Evolutionary conservation across 2,329 filamentous ascomycete genomes (phyloP).

Genomic region (Penicillium sp.): DNA sequence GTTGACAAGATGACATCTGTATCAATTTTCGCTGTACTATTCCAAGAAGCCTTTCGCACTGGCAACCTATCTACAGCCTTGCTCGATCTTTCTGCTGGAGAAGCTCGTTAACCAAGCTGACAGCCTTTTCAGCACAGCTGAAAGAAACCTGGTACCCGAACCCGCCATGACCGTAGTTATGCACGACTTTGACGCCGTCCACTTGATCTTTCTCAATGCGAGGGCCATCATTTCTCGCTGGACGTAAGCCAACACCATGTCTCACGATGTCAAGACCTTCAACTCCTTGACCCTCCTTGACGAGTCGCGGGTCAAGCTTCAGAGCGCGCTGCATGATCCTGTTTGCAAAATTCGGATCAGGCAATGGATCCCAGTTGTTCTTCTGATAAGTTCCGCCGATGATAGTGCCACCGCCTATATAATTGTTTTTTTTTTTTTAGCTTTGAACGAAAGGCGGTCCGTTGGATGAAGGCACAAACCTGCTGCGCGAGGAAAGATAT

Average conservation of each 20-base stretch:
- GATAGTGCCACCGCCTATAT: constrained; percentile 68
- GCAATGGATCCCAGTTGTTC: constrained; percentile 72
- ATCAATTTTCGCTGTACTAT: neutral
- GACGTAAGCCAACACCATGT: constrained; percentile 80
- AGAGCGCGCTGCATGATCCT: constrained; percentile 75
- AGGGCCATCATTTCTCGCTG: constrained; percentile 72
- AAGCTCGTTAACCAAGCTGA: neutral
- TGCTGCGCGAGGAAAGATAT: constrained; percentile 76
- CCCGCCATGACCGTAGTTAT: constrained; percentile 49
- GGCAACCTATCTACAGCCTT: neutral
- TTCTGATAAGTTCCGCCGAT: constrained; percentile 79
- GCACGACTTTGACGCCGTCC: constrained; percentile 55
- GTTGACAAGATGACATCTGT: neutral
- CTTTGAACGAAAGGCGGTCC: neutral
- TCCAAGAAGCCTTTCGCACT: neutral
- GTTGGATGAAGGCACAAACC: constrained; percentile 27
- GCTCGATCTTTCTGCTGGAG: neutral
- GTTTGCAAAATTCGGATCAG: constrained; percentile 71
- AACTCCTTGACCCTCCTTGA: constrained; percentile 62
- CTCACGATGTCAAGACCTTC: constrained; percentile 73
- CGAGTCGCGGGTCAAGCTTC: constrained; percentile 36
- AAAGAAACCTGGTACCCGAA: constrained; percentile 60
- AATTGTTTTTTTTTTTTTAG: neutral
- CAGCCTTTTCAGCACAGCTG: constrained; percentile 6
- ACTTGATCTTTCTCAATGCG: constrained; percentile 73